Evolutionary conservation across 495 filamentous ascomycete species (phyloP).

Genomic region (Hypoxylon fuscum): DNA sequence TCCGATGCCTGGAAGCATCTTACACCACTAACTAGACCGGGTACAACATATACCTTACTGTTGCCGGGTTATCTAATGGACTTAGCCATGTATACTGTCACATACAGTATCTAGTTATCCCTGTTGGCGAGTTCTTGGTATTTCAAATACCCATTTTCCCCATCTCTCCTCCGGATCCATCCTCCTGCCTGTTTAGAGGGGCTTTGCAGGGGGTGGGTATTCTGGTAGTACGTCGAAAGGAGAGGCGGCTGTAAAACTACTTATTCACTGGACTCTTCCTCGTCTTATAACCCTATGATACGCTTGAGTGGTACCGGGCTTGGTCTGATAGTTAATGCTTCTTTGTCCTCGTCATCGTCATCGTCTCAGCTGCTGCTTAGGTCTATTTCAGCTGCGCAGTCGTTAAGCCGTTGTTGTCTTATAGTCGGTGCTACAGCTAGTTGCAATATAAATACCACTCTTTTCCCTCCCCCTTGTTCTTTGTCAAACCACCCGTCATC

Average conservation of each 20-base stretch:
- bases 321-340: conserved; percentile 40
- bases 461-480: conserved; percentile 14
- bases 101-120: neutral
- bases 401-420: conserved; percentile 36
- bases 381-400: conserved; percentile 32
- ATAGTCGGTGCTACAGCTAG: conserved; percentile 26
- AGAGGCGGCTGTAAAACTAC: conserved; percentile 32
- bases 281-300: conserved; percentile 36
- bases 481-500: conserved; percentile 22
- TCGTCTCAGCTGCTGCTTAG: conserved; percentile 35
- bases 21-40: neutral
- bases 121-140: conserved; percentile 39
- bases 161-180: conserved; percentile 26
- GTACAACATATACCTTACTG: no score
- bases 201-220: conserved; percentile 27
- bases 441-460: conserved; percentile 16
- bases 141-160: conserved; percentile 42
- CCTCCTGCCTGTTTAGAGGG: conserved; percentile 42
- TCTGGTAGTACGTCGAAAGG: conserved; percentile 14
- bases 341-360: no score
- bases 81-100: neutral
- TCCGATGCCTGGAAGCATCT: conserved; percentile 16
- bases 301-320: conserved; percentile 40
- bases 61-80: no score
- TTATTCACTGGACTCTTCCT: conserved; percentile 26